phyloP scores from a whole-genome alignment of 2,329 filamentous ascomycete species.

The Clarireedia paspali region DNA sequence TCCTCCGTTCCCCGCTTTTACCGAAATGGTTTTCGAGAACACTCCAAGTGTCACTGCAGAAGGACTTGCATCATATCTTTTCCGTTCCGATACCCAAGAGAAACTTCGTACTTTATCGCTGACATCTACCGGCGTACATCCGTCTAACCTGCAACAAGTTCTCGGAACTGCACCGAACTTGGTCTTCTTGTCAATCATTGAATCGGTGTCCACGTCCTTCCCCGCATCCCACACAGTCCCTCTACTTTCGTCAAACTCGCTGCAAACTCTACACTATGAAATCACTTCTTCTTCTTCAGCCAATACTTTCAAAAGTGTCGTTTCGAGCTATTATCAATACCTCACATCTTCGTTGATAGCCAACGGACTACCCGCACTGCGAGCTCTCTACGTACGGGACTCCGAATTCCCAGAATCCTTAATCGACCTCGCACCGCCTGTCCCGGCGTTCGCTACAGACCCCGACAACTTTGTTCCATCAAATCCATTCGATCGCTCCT shows the following conservation, averaged over 20 bases:
- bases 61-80: conserved; percentile 64
- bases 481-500: conserved; percentile 27
- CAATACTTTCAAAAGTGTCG: conserved; percentile 48
- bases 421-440: conserved; percentile 58
- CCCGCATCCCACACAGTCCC: conserved; percentile 47
- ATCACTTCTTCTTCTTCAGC: conserved; percentile 55
- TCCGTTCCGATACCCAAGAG: conserved; percentile 48
- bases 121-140: conserved; percentile 60
- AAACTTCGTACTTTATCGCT: conserved; percentile 62
- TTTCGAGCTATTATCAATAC: conserved; percentile 71
- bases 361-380: conserved; percentile 65
- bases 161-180: conserved; percentile 35
- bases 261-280: conserved; percentile 74
- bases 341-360: conserved; percentile 75
- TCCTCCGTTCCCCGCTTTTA: conserved; percentile 66
- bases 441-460: conserved; percentile 40
- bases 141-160: conserved; percentile 35
- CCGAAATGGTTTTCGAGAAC: conserved; percentile 65
- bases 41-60: conserved; percentile 62
- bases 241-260: conserved; percentile 58
- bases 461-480: conserved; percentile 22
- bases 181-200: conserved; percentile 42
- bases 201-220: conserved; percentile 48
- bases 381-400: conserved; percentile 78
- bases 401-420: conserved; percentile 75